phyloP scores from a whole-genome alignment of 305 asterid genomes.

The Striga hermonthica region DNA sequence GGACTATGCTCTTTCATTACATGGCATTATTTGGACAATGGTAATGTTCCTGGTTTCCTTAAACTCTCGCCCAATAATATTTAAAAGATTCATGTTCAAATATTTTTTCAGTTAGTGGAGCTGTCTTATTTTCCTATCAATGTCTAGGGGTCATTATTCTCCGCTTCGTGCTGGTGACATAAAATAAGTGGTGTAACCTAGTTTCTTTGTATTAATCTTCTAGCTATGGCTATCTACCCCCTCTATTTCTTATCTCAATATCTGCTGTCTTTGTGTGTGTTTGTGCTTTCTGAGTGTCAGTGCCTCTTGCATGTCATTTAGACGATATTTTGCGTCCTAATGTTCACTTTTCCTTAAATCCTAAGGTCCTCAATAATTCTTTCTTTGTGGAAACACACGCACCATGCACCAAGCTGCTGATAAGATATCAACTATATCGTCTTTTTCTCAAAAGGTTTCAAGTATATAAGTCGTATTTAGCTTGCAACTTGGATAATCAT shows the following conservation, averaged over 20 bases:
- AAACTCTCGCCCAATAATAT: slow-evolving; percentile 18
- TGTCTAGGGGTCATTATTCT: slow-evolving; percentile 35
- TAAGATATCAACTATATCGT: slow-evolving; percentile 35
- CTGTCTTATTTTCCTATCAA: slow-evolving; percentile 21
- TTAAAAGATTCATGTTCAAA: not conserved
- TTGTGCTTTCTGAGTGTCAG: not conserved
- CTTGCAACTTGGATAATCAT: slow-evolving; percentile 21
- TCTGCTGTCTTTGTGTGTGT: slow-evolving; percentile 19
- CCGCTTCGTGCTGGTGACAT: slow-evolving; percentile 34
- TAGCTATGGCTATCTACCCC: slow-evolving; percentile 23
- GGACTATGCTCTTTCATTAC: slow-evolving; percentile 22
- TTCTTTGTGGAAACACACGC: slow-evolving; percentile 76
- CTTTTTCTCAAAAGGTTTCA: slow-evolving; percentile 15
- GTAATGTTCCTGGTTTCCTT: slow-evolving; percentile 29
- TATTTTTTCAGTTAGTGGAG: slow-evolving; percentile 27
- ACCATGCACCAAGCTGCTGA: slow-evolving; percentile 57
- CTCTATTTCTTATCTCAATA: slow-evolving; percentile 23
- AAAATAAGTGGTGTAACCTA: slow-evolving; percentile 20
- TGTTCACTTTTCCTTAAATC: slow-evolving; percentile 8
- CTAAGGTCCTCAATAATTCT: slow-evolving; percentile 25
- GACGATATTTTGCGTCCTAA: slow-evolving; percentile 19
- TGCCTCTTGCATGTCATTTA: slow-evolving; percentile 29
- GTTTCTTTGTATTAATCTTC: slow-evolving; percentile 17
- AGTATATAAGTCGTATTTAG: slow-evolving; percentile 33
- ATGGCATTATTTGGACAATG: slow-evolving; percentile 28